Conservation (phyloP, 108 stramenopile species). For the Aurantiochytrium sp. region DNA sequence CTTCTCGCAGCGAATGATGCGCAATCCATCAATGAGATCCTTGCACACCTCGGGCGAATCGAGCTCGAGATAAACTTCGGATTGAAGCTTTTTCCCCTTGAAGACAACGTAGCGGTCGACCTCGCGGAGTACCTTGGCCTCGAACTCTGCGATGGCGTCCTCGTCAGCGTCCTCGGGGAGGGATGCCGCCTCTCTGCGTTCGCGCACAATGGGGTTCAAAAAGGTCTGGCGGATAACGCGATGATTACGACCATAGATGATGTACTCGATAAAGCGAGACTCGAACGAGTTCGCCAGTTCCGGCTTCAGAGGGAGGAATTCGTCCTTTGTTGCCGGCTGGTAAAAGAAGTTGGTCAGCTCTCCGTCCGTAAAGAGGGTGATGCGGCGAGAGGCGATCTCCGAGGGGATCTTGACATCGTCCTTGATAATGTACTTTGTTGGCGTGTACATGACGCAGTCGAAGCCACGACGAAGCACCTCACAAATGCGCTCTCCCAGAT, state of each 20-base stretch:
- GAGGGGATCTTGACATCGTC: neutral
- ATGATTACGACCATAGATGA: neutral
- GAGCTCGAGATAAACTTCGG: neutral
- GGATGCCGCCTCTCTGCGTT: neutral
- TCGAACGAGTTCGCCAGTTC: neutral
- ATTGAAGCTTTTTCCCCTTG: neutral
- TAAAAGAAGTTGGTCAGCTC: neutral
- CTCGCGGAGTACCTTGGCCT: neutral
- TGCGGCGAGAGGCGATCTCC: neutral
- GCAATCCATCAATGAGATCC: neutral
- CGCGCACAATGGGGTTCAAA: neutral
- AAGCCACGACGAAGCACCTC: slow-evolving; percentile 12
- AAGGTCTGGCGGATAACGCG: neutral
- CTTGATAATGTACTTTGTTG: neutral
- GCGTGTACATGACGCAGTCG: slow-evolving; percentile 1
- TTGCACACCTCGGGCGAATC: neutral
- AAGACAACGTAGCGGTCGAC: neutral
- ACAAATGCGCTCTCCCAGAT: neutral
- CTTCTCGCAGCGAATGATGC: neutral
- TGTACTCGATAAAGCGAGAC: neutral
- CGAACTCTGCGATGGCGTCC: neutral
- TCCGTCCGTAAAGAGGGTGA: neutral
- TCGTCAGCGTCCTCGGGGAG: neutral
- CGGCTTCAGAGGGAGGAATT: neutral
- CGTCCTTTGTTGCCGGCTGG: neutral